These are phyloP conservation scores for Mycosarcoma maydis DNA, from an alignment of 1,284 basidiomycete genomes.

Conservation along the genomic window DNA sequence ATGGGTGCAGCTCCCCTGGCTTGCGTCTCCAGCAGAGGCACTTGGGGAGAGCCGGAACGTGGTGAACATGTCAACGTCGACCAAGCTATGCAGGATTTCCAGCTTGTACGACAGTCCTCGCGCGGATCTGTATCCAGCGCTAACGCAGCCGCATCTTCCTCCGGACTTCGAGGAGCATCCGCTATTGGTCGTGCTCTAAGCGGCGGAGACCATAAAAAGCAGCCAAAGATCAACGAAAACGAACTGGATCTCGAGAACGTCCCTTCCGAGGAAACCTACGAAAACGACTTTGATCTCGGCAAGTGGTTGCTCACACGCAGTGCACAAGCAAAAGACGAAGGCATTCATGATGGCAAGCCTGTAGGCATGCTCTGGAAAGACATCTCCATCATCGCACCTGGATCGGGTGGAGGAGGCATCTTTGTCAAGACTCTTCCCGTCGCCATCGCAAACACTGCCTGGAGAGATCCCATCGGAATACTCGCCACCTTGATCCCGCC, in stretches of 20 bases:
- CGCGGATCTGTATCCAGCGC: conserved; percentile 5
- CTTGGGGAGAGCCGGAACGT: conserved; percentile 49
- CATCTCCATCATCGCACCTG: conserved; percentile 47
- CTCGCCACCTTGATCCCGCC: conserved; percentile 45
- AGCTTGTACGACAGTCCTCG: conserved; percentile 31
- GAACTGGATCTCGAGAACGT: conserved; percentile 18
- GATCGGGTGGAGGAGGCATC: conserved; percentile 45
- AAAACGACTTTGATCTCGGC: conserved; percentile 49
- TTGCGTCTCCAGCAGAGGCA: conserved; percentile 32
- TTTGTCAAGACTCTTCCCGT: conserved; percentile 58
- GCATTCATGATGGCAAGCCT: conserved; percentile 50
- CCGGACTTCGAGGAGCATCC: conserved; percentile 9
- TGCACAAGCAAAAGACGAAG: conserved; percentile 37
- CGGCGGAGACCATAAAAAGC: conserved; percentile 9
- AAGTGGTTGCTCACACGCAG: conserved; percentile 48
- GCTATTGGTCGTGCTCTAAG: conserved; percentile 22
- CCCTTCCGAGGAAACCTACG: conserved; percentile 1
- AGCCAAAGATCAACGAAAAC: conserved; percentile 21
- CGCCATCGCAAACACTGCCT: conserved; percentile 54
- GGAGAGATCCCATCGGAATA: conserved; percentile 50
- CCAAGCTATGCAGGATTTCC: conserved; percentile 44
- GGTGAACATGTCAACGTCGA: conserved; percentile 49
- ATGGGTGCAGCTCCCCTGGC: conserved; percentile 1
- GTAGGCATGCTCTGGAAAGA: conserved; percentile 57
- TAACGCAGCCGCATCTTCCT: conserved; percentile 7